Conservation (phyloP, 495 filamentous ascomycete species). For the Aspergillus diversus region DNA sequence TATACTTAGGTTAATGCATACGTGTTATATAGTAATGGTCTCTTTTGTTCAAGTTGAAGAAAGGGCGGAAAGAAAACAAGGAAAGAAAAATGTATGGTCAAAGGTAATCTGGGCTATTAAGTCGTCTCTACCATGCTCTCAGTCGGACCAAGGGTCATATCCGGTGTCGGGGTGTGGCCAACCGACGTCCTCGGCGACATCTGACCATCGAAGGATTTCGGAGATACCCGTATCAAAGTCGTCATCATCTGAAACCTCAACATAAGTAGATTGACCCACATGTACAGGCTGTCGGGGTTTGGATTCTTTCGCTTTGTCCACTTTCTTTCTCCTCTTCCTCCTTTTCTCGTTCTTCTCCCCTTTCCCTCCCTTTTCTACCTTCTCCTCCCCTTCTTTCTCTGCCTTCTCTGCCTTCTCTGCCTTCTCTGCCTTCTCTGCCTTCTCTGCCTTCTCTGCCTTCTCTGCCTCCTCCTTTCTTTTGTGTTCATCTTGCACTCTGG, state of each 20-base stretch:
- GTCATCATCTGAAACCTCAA: conserved; percentile 1
- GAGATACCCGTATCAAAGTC: conserved; percentile 2
- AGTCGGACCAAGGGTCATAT: conserved; percentile 16
- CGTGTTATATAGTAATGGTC: background rate
- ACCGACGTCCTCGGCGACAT: conserved; percentile 8
- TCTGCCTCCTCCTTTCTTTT: conserved; percentile 21
- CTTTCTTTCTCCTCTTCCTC: background rate
- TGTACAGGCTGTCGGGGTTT: background rate
- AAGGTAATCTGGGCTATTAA: background rate
- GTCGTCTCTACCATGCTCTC: background rate
- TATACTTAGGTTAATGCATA: background rate
- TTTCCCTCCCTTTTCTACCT: background rate
- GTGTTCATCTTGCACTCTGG: conserved; percentile 16
- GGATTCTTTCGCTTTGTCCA: background rate
- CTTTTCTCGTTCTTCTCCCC: conserved; percentile 4
- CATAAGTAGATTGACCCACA: background rate
- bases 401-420: conserved; percentile 2
- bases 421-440: background rate
- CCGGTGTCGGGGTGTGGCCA: conserved; percentile 13
- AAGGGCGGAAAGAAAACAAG: too few relatives aligned
- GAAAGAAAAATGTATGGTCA: too few relatives aligned
- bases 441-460: conserved; percentile 13
- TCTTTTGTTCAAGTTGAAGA: background rate
- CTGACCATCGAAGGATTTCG: conserved; percentile 11
- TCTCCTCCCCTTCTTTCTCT: background rate